Base-by-base conservation (phyloP, 129 eudicot species). In the Dittrichia graveolens region DNA sequence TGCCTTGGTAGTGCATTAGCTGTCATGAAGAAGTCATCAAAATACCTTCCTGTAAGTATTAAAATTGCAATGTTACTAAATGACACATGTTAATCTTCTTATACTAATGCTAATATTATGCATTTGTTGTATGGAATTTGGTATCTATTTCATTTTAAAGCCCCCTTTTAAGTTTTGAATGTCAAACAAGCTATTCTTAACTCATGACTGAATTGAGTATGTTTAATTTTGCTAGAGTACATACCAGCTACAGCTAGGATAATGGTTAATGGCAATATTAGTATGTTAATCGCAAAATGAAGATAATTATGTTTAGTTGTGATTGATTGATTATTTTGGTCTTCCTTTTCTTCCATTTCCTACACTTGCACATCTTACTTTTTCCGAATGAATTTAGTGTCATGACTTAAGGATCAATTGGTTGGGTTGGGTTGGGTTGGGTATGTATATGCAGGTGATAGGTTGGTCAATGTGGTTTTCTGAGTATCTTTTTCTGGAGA, bases 381-480 rank as follows among this genome's bases (percentile, higher is more conserved):
- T 65, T 7, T 5, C 40, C 18, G 4, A 1, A 16, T 11, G 31
- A 18, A 10, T 9, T 31, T 65, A 24, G 6, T 44, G 18, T 45
- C 40, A 65, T 8, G 39, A 65, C 12, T 65, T 44, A 43, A 64
- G 49, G 24, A 62, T 43, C 44, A 24, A 12, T 9, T 7, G 34
- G 16, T 38, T 55, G 40, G 31, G 31, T 24, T 24, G 31, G 31
- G 31, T 38, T 55, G 40, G 31, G 31, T 24, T 24, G 31, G 31
- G 31, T n/a, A n/a, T n/a, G 37, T 74, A 54, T 78, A 60, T 81
- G 89, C 93, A 93, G 98, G 96, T 90, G 31, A 85, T 93, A 40
- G 98, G 98, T 9, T 90, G 98, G 98, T 93, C 98, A 45, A 93
- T 93, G 98, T 93, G 96, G 98, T 93, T 93, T 78, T 93, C 96